These are phyloP conservation scores for Hypomyces rosellus DNA, from an alignment of 2,329 filamentous ascomycete species.

Conservation along the genomic window DNA sequence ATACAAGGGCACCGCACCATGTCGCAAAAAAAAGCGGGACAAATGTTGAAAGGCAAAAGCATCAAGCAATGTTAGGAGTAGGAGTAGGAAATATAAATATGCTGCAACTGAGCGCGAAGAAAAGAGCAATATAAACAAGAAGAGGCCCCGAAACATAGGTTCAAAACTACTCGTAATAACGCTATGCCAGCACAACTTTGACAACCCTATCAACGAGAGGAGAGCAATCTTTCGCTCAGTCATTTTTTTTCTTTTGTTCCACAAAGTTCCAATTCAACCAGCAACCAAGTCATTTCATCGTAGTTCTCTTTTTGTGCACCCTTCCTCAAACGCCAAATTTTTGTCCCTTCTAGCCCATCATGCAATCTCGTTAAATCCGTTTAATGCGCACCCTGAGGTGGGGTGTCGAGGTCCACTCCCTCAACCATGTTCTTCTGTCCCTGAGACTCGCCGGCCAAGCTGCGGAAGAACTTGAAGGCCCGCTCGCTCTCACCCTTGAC, in stretches of 20 bases:
- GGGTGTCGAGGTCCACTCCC: constrained; percentile 46
- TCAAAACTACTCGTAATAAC: neutral
- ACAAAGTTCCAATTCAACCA: neutral
- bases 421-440: constrained; percentile 45
- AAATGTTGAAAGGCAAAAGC: neutral
- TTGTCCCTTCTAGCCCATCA: constrained; percentile 1
- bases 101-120: neutral
- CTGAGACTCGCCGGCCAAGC: constrained; percentile 64
- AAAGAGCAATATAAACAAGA: neutral
- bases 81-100: neutral
- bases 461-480: constrained; percentile 83
- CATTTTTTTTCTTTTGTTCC: neutral
- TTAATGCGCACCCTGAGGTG: constrained; percentile 25
- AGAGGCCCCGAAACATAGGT: neutral
- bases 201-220: neutral
- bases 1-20: neutral
- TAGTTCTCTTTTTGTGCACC: neutral
- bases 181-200: neutral
- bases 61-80: neutral
- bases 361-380: neutral
- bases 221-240: neutral
- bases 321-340: constrained; percentile 12
- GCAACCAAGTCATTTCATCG: neutral
- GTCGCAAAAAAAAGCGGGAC: neutral
- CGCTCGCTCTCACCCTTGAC: constrained; percentile 76